Evolutionary conservation across 176 grass and related monocot species (phyloP).

Genomic region (Oryza meridionalis): DNA sequence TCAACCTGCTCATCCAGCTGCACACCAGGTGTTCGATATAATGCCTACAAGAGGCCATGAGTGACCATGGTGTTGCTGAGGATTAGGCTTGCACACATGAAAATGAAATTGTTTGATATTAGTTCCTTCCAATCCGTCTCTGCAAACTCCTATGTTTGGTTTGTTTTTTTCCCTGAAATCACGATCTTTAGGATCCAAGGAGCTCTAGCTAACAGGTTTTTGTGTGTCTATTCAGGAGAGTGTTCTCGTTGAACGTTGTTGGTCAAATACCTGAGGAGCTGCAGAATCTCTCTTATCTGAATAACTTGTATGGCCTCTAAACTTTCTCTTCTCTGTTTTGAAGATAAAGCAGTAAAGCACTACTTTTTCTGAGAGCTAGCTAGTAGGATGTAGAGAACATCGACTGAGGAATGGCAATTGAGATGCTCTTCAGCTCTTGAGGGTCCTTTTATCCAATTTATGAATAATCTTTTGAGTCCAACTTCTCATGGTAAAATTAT

Average conservation of each 20-base stretch:
- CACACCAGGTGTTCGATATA: not conserved
- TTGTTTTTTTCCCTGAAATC: not conserved
- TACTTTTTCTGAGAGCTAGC: not conserved
- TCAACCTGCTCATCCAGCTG: not conserved
- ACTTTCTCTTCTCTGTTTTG: not conserved
- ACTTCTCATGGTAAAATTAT: too few species aligned
- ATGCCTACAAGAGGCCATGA: not conserved
- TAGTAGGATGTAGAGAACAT: not conserved
- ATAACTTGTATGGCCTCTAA: not conserved
- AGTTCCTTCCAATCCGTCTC: not conserved
- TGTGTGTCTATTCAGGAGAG: conserved; percentile 40
- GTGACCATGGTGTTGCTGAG: not conserved
- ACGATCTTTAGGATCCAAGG: not conserved
- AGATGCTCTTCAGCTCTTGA: too few species aligned
- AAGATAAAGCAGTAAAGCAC: not conserved
- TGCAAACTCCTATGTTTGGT: not conserved
- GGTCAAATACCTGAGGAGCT: conserved; percentile 62
- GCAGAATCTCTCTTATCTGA: conserved; percentile 58
- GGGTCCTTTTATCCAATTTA: too few species aligned
- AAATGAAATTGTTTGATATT: not conserved
- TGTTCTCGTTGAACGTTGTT: conserved; percentile 43
- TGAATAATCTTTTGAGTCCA: too few species aligned
- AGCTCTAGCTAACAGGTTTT: not conserved
- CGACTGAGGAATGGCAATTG: too few species aligned
- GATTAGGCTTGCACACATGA: not conserved